A percentile compares a stretch with the other conserved stretches of the same genome.
These are phyloP conservation scores for Acer saccharum DNA, from an alignment of 345 rosid species.

Conservation along the genomic window DNA sequence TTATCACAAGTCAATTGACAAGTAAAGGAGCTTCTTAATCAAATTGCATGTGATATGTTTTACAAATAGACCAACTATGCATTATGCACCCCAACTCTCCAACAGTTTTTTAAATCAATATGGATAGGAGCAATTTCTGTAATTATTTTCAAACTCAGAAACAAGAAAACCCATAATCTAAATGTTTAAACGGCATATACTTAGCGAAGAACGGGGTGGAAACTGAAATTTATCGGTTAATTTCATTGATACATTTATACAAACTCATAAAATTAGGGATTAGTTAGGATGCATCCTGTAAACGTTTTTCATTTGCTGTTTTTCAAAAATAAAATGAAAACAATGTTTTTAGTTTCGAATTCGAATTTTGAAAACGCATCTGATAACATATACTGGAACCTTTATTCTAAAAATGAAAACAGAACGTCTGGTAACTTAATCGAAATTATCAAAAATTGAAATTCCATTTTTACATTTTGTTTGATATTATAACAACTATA, in stretches of 20 bases:
- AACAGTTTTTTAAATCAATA: not conserved
- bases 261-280: not conserved
- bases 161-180: not conserved
- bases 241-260: not conserved
- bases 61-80: not conserved
- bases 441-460: too few species aligned
- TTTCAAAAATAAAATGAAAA: too few species aligned
- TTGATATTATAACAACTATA: too few species aligned
- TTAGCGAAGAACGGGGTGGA: not conserved
- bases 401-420: too few species aligned
- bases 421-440: too few species aligned
- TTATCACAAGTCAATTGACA: not conserved
- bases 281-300: too few species aligned
- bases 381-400: too few species aligned
- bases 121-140: not conserved
- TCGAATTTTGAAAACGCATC: not conserved
- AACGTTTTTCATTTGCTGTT: too few species aligned
- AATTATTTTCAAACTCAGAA: not conserved
- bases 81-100: not conserved
- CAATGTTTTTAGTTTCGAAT: too few species aligned
- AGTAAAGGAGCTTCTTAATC: not conserved
- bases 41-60: constrained; percentile 8
- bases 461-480: too few species aligned
- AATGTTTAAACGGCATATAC: not conserved
- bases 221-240: not conserved